phyloP scores from a whole-genome alignment of 169 alveolate genomes.

The Blepharisma undulans region DNA sequence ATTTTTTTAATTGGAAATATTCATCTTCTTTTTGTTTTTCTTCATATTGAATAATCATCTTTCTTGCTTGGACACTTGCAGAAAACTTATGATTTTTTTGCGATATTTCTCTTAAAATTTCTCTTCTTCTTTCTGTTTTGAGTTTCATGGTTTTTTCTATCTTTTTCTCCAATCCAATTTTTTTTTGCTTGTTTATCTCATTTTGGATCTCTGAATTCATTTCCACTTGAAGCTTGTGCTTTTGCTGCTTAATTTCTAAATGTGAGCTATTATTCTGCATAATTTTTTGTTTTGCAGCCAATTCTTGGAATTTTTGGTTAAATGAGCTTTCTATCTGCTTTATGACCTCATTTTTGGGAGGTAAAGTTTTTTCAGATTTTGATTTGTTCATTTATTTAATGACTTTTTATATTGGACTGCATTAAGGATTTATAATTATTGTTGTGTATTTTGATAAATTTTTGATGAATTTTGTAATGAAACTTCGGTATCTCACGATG shows the following conservation, averaged over 20 bases:
- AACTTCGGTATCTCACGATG: too few species aligned
- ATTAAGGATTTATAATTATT: too few species aligned
- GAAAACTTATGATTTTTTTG: not conserved
- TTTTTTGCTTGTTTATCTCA: not conserved
- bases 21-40: not conserved
- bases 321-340: not conserved
- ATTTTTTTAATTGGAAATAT: not conserved
- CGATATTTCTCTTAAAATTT: not conserved
- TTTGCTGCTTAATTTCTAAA: not conserved
- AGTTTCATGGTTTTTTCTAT: not conserved
- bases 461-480: too few species aligned
- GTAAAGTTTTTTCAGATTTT: not conserved
- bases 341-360: not conserved
- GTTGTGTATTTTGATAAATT: too few species aligned
- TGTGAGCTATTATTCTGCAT: not conserved
- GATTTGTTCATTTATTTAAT: not conserved
- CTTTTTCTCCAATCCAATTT: not conserved
- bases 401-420: not conserved
- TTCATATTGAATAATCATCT: not conserved
- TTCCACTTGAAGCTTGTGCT: not conserved
- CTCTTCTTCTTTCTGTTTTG: not conserved
- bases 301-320: not conserved
- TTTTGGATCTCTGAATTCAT: not conserved
- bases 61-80: not conserved
- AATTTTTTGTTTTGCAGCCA: not conserved